These are phyloP conservation scores for Evernia prunastri DNA, from an alignment of 495 filamentous ascomycete species.

Conservation along the genomic window DNA sequence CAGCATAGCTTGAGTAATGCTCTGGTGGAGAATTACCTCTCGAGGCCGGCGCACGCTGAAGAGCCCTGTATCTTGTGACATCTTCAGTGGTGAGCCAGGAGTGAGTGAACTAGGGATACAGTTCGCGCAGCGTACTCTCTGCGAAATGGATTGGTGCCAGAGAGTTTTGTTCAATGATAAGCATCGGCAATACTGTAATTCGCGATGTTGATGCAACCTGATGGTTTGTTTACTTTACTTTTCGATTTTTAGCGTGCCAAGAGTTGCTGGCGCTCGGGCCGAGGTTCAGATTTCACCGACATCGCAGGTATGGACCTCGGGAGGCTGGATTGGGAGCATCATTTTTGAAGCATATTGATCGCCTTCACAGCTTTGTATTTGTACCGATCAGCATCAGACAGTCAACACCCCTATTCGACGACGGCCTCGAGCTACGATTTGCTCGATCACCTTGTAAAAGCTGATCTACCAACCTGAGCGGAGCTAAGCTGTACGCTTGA, in stretches of 20 bases:
- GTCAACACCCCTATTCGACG: neutral
- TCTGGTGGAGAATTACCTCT: constrained; percentile 49
- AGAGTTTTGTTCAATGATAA: neutral
- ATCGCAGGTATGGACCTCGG: neutral
- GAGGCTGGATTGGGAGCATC: too few species aligned
- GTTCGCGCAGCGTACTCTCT: neutral
- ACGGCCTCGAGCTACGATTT: too few species aligned
- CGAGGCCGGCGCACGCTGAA: constrained; percentile 68
- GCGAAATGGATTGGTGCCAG: neutral
- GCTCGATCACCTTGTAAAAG: neutral
- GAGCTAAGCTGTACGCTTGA: neutral
- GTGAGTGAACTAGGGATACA: too few species aligned
- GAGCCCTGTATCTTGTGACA: constrained; percentile 70
- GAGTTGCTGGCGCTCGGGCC: constrained; percentile 11
- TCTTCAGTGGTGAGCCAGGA: constrained; percentile 32
- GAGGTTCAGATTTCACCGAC: constrained; percentile 12
- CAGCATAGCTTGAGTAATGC: constrained; percentile 8
- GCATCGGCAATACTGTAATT: neutral
- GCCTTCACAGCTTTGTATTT: neutral
- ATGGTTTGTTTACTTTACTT: constrained; percentile 11
- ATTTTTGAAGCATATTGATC: neutral
- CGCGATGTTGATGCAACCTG: neutral
- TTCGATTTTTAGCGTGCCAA: constrained; percentile 7
- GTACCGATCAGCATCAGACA: neutral
- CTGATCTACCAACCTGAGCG: neutral